Percentiles rank a stretch among this genome's conserved stretches.
These are phyloP conservation scores for Pelargonium fulgidum DNA, from an alignment of 441 rosid genomes.

Conservation along the genomic window DNA sequence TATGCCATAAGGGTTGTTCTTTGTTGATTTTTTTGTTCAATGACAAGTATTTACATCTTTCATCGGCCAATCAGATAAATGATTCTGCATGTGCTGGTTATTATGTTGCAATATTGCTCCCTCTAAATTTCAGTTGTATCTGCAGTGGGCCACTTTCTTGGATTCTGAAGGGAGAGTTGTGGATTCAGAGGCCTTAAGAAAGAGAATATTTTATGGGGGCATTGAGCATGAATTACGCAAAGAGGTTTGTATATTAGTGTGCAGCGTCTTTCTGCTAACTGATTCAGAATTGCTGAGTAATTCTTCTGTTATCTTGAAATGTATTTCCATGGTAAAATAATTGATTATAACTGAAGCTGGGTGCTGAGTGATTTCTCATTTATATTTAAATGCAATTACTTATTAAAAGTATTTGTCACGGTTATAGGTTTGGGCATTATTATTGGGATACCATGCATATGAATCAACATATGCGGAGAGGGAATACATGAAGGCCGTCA, in stretches of 20 bases:
- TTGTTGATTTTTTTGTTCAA: background rate
- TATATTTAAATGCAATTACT: conserved; percentile 23
- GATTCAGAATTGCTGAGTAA: background rate
- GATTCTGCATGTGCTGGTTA: background rate
- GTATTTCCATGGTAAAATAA: background rate
- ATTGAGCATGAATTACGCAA: conserved; percentile 62
- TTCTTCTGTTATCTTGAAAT: background rate
- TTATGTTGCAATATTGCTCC: background rate
- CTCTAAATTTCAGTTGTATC: conserved; percentile 17
- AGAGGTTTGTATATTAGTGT: conserved; percentile 52
- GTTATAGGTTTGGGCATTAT: conserved; percentile 74
- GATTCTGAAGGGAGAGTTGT: conserved; percentile 81
- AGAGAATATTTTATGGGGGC: conserved; percentile 95
- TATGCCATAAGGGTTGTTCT: background rate
- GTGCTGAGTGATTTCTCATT: background rate
- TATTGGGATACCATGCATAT: conserved; percentile 76
- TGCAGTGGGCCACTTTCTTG: conserved; percentile 78
- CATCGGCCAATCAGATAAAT: background rate
- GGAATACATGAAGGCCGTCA: conserved; percentile 52
- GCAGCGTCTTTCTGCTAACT: background rate
- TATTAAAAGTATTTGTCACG: conserved; percentile 22
- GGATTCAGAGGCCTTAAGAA: conserved; percentile 62
- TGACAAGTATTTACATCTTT: background rate
- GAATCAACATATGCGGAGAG: conserved; percentile 89
- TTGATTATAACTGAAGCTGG: background rate